Evolutionary conservation across 2,329 filamentous ascomycete genomes (phyloP).

Genomic region (Bipolaris oryzae): DNA sequence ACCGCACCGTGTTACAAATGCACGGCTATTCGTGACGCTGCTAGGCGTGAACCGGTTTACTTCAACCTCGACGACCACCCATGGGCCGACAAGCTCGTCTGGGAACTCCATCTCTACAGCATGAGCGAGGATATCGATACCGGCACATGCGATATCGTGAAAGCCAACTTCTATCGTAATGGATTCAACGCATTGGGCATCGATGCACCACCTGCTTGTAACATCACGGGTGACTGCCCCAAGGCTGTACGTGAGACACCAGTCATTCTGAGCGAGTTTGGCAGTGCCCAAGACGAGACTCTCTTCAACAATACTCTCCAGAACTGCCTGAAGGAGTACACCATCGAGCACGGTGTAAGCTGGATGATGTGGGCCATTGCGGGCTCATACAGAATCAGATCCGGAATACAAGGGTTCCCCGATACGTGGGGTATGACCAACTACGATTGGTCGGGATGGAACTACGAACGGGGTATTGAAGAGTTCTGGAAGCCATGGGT

Average conservation of each 20-base stretch:
- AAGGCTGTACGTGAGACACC: slow-evolving; percentile 45
- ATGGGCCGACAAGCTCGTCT: slow-evolving; percentile 63
- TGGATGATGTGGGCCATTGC: slow-evolving; percentile 60
- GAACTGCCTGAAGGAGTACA: slow-evolving; percentile 55
- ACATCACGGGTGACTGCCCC: slow-evolving; percentile 43
- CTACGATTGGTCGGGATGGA: slow-evolving; percentile 57
- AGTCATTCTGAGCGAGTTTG: slow-evolving; percentile 49
- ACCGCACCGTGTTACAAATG: slow-evolving; percentile 50
- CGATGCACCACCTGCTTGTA: slow-evolving; percentile 43
- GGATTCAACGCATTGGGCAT: slow-evolving; percentile 57
- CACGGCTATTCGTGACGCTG: slow-evolving; percentile 51
- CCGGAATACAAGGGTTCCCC: slow-evolving; percentile 53
- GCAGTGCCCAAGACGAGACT: slow-evolving; percentile 45
- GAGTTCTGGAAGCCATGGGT: slow-evolving; percentile 61
- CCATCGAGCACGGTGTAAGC: slow-evolving; percentile 53
- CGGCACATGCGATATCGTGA: slow-evolving; percentile 55
- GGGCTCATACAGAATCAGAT: slow-evolving; percentile 55
- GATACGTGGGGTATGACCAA: slow-evolving; percentile 59
- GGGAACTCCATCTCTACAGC: slow-evolving; percentile 65
- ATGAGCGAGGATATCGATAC: slow-evolving; percentile 50
- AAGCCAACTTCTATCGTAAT: slow-evolving; percentile 57
- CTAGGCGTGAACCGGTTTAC: slow-evolving; percentile 52
- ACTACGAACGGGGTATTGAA: slow-evolving; percentile 54
- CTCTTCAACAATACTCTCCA: slow-evolving; percentile 55
- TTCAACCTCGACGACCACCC: slow-evolving; percentile 56